A percentile compares a stretch with the other conserved stretches of the same genome.
These are phyloP conservation scores for Vigna angularis DNA, from an alignment of 306 rosid species.

Conservation along the genomic window DNA sequence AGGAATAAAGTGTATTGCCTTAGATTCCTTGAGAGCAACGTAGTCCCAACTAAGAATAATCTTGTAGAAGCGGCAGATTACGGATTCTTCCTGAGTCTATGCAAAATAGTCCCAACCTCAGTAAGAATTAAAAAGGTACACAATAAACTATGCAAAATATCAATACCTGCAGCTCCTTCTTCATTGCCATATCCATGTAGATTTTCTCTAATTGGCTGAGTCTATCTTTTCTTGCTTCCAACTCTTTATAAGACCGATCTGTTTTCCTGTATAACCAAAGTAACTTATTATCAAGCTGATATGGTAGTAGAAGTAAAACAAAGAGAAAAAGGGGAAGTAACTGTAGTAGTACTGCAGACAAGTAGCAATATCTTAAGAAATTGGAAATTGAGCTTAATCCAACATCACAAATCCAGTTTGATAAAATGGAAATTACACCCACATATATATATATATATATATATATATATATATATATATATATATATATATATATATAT, in stretches of 20 bases:
- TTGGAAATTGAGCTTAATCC: too few species aligned
- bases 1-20: slow-evolving; percentile 42
- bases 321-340: slow-evolving; percentile 18
- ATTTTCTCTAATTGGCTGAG: slow-evolving; percentile 69
- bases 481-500: too few species aligned
- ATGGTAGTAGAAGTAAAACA: slow-evolving; percentile 20
- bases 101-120: neutral
- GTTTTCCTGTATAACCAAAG: slow-evolving; percentile 56
- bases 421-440: too few species aligned
- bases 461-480: too few species aligned
- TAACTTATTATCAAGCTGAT: slow-evolving; percentile 3
- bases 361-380: neutral
- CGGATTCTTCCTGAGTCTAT: slow-evolving; percentile 58
- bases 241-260: slow-evolving; percentile 60
- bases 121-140: neutral
- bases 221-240: slow-evolving; percentile 75
- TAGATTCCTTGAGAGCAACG: slow-evolving; percentile 55
- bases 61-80: slow-evolving; percentile 69
- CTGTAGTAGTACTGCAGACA: neutral
- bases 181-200: slow-evolving; percentile 72
- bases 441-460: too few species aligned
- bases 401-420: too few species aligned
- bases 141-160: slow-evolving; percentile 23
- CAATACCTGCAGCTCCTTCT: slow-evolving; percentile 79
- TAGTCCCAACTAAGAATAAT: slow-evolving; percentile 84